Evolutionary conservation across 2,329 filamentous ascomycete species (phyloP), one percentile per base, ranked within the genome.

Genomic region (Aspergillus tubingensis): DNA sequence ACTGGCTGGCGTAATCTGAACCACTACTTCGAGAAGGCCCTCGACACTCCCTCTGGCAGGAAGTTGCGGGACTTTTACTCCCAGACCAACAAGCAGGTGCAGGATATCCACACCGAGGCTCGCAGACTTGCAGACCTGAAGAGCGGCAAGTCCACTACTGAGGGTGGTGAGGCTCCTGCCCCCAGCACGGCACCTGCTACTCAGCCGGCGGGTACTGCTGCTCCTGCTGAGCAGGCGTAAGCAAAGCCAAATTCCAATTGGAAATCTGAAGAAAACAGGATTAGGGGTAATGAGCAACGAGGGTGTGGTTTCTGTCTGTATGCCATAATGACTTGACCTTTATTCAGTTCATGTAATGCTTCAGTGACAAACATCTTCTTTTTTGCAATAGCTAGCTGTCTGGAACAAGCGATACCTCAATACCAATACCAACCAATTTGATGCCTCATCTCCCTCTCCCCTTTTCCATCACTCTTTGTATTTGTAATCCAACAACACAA

Each of bases 21-120:
- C 76, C 92, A 89, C 11, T 99, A 98, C 85, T 98, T 97, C 74
- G 94, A 98, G 80, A 96, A 96, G 85, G 94, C 94, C 2, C 82
- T 88, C 59, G 89, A 85, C 74, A 96, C 92, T 0, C 92, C 92
- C 8, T 96, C 92, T 1, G 95, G 95, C 68, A 87, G 93, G 82
- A 92, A 90, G 79, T 81, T 99, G 62, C 90, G 91, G 68, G 83
- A 88, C 64, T 99, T 99, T 81, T 99, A 99, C 80, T 85, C 88
- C 7, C 83, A 91, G 68, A 86, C 91, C 65, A 88, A 90, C 75
- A 92, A 92, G 81, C 93, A 98, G 79, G 92, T 97, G 32, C 84
- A 92, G 70, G 95, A 99, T 74, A 95, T 99, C 50, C 95, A 99
- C 80, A 85, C 84, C 64, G 95, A 99, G 83, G 95, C 95, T 32